These are phyloP conservation scores for Fusarium heterosporum DNA, from an alignment of 2,329 filamentous ascomycete species.

Conservation along the genomic window DNA sequence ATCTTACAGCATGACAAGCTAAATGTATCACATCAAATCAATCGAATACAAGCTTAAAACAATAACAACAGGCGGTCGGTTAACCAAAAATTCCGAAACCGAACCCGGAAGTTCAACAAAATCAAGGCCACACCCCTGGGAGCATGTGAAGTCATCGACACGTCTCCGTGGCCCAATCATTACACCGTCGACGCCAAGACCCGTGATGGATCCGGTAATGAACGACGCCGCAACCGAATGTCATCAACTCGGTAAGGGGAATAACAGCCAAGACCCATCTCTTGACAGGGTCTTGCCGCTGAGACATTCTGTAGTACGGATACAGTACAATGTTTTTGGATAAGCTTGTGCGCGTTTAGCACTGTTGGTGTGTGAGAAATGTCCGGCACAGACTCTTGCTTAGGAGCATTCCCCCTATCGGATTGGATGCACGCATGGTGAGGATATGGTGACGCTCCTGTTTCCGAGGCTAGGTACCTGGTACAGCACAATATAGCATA, in stretches of 20 bases:
- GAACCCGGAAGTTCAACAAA: conserved; percentile 7
- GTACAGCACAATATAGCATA: background rate
- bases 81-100: conserved; percentile 27
- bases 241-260: conserved; percentile 8
- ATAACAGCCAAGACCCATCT: background rate
- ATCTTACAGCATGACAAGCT: background rate
- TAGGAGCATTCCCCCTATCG: conserved; percentile 12
- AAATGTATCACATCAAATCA: conserved; percentile 11
- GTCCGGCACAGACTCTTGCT: conserved; percentile 22
- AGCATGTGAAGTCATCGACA: conserved; percentile 47
- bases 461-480: background rate
- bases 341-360: conserved; percentile 5
- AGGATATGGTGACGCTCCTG: conserved; percentile 18
- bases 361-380: conserved; percentile 21
- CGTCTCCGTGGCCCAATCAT: conserved; percentile 42
- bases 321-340: background rate
- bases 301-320: background rate
- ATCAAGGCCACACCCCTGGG: conserved; percentile 21
- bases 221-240: conserved; percentile 29
- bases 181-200: conserved; percentile 17
- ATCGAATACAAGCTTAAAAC: background rate
- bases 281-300: background rate
- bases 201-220: conserved; percentile 41
- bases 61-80: conserved; percentile 25
- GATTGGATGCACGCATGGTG: conserved; percentile 12